Evolutionary conservation across 1,284 basidiomycete species (phyloP).

Genomic region (Pterulicium gracile): DNA sequence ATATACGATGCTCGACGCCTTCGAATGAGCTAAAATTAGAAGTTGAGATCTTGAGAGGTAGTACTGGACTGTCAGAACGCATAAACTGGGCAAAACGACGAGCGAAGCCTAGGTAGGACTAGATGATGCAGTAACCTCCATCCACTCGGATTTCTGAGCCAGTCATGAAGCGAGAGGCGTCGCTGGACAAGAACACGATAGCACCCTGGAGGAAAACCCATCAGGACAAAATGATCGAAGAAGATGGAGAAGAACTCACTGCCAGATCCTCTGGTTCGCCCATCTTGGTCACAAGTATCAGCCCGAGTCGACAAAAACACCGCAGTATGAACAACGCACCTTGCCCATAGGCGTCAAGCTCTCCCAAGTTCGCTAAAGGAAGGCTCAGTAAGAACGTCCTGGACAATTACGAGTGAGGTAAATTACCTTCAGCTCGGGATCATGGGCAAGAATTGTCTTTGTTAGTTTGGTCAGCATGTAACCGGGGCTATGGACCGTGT

Average conservation of each 20-base stretch:
- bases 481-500: conserved; percentile 46
- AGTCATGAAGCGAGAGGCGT: conserved; percentile 81
- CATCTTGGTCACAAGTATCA: conserved; percentile 46
- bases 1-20: no score
- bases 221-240: conserved; percentile 4
- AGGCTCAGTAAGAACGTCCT: conserved; percentile 8
- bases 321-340: conserved; percentile 23
- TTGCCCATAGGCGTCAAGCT: conserved; percentile 83
- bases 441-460: conserved; percentile 62
- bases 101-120: no score
- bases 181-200: conserved; percentile 76
- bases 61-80: no score
- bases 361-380: conserved; percentile 74
- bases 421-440: conserved; percentile 61
- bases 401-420: background rate
- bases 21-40: no score
- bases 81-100: no score
- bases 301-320: conserved; percentile 7
- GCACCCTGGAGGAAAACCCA: conserved; percentile 43
- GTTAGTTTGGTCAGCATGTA: conserved; percentile 89
- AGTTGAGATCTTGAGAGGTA: no score
- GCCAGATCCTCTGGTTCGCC: conserved; percentile 68
- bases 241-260: conserved; percentile 27
- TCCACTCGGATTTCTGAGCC: conserved; percentile 79
- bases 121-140: conserved; percentile 73